phyloP scores from a whole-genome alignment of 345 rosid genomes.

The Ceriops tagal region DNA sequence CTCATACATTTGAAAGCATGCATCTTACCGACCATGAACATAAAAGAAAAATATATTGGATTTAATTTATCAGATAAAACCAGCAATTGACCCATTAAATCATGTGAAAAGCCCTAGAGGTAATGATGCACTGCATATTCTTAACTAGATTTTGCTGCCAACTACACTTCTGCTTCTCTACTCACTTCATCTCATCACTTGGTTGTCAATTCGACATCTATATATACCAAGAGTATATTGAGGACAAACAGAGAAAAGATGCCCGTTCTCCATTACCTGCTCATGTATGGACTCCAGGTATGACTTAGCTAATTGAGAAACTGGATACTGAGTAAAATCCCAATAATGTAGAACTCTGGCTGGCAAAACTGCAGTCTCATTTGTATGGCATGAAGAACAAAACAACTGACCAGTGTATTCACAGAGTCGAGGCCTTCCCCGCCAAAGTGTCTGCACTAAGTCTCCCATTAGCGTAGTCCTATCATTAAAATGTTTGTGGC shows the following conservation, averaged over 20 bases:
- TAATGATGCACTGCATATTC: neutral
- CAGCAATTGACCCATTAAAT: neutral
- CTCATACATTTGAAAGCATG: neutral
- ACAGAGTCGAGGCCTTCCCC: constrained; percentile 91
- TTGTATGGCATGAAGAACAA: constrained; percentile 87
- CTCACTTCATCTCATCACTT: neutral
- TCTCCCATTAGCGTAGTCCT: constrained; percentile 65
- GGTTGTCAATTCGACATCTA: constrained; percentile 5
- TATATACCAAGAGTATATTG: constrained; percentile 1
- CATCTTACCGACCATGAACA: neutral
- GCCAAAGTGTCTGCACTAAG: constrained; percentile 72
- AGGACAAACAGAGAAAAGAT: neutral
- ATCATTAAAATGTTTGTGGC: constrained; percentile 81
- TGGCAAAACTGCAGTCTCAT: constrained; percentile 81
- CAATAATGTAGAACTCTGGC: constrained; percentile 88
- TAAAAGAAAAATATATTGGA: neutral
- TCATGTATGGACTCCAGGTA: constrained; percentile 87
- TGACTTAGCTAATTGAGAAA: constrained; percentile 87
- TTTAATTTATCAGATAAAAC: neutral
- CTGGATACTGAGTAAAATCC: constrained; percentile 79
- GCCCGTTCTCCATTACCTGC: constrained; percentile 50
- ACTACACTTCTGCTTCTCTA: neutral
- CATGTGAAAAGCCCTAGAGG: neutral
- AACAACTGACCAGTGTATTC: constrained; percentile 87
- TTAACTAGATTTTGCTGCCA: neutral